These are phyloP conservation scores for Nicotiana paniculata DNA, from an alignment of 257 asterid species.

Conservation along the genomic window DNA sequence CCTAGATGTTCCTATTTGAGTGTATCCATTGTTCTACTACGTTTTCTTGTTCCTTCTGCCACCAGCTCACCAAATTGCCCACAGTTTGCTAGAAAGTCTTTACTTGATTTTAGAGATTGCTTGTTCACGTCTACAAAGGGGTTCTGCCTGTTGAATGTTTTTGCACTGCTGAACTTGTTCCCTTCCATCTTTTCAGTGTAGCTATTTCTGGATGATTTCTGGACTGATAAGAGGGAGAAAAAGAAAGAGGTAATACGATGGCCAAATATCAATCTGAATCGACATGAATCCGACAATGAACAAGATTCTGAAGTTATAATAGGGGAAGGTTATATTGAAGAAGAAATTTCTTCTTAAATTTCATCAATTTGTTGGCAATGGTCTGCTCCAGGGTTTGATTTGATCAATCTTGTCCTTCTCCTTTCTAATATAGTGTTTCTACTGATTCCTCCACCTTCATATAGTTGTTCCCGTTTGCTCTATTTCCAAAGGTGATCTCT, in stretches of 20 bases:
- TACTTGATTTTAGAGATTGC: background rate
- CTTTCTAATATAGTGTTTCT: background rate
- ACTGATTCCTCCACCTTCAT: background rate
- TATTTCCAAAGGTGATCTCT: background rate
- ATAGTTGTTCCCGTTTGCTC: background rate
- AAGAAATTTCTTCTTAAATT: background rate
- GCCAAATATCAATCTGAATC: background rate
- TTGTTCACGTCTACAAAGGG: background rate
- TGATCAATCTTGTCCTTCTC: background rate
- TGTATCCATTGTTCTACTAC: background rate
- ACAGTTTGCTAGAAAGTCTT: background rate
- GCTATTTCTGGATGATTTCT: background rate
- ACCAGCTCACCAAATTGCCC: background rate
- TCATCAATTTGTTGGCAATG: background rate
- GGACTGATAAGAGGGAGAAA: background rate
- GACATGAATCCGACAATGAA: background rate
- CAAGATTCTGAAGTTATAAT: background rate
- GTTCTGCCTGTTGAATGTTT: background rate
- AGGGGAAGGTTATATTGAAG: background rate
- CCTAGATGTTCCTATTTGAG: background rate
- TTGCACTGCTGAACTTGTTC: background rate
- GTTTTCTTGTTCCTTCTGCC: background rate
- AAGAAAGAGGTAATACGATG: background rate
- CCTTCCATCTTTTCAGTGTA: background rate
- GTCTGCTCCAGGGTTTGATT: background rate